Conservation (phyloP, 805 yeast genomes). For the Metschnikowia colocasiae region DNA sequence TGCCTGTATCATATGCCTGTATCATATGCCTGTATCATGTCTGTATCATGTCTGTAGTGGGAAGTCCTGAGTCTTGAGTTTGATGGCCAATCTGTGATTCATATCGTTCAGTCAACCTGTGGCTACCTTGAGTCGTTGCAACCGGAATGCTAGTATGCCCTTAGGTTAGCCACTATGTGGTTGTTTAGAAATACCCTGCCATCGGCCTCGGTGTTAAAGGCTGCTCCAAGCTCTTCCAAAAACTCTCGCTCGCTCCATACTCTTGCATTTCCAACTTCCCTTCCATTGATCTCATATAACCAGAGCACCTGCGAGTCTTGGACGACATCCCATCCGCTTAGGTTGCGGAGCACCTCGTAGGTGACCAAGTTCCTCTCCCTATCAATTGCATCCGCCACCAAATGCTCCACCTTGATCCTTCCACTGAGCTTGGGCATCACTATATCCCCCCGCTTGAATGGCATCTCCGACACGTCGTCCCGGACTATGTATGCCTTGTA, state of each 20-base stretch:
- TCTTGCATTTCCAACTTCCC: conserved; percentile 21
- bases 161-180: conserved; percentile 29
- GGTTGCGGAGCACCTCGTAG: conserved; percentile 20
- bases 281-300: conserved; percentile 33
- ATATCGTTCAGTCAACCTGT: too few relatives aligned
- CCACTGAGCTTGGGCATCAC: conserved; percentile 42
- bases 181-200: conserved; percentile 28
- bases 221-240: conserved; percentile 16
- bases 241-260: conserved; percentile 30
- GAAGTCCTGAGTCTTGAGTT: too few relatives aligned
- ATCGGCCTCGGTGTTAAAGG: conserved; percentile 19
- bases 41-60: too few relatives aligned
- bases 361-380: conserved; percentile 31
- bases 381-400: conserved; percentile 41
- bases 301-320: conserved; percentile 20
- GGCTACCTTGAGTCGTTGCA: too few relatives aligned
- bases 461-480: conserved; percentile 2
- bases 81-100: too few relatives aligned
- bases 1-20: too few relatives aligned
- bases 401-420: conserved; percentile 45
- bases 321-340: conserved; percentile 2
- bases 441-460: conserved; percentile 24
- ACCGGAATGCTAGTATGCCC: conserved; percentile 19
- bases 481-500: conserved; percentile 23
- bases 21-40: too few relatives aligned